Evolutionary conservation across 1,139 yeast species (phyloP).

Genomic region (Nakaseomyces delphensis): DNA sequence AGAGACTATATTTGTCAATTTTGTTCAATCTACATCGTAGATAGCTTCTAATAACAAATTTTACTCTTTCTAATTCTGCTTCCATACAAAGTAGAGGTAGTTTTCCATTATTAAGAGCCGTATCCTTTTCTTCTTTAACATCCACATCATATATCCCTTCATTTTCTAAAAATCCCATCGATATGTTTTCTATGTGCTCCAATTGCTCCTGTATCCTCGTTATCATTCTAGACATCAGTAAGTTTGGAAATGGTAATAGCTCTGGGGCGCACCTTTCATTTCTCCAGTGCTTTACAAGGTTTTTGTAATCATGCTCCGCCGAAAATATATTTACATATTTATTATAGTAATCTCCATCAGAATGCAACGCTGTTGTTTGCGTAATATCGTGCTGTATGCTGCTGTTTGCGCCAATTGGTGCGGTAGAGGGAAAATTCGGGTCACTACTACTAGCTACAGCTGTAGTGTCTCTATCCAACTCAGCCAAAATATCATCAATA

Average conservation of each 20-base stretch:
- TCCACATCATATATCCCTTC: slow-evolving; percentile 4
- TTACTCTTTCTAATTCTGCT: slow-evolving; percentile 81
- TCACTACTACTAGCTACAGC: slow-evolving; percentile 21
- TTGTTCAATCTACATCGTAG: slow-evolving; percentile 67
- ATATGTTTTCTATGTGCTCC: slow-evolving; percentile 56
- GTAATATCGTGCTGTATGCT: slow-evolving; percentile 11
- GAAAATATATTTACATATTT: slow-evolving; percentile 6
- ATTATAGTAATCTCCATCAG: slow-evolving; percentile 7
- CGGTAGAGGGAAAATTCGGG: slow-evolving; percentile 9
- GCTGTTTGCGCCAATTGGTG: slow-evolving; percentile 1
- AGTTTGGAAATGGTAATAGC: slow-evolving; percentile 59
- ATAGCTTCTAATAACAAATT: slow-evolving; percentile 69
- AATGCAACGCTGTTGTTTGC: slow-evolving; percentile 14
- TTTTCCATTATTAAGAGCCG: slow-evolving; percentile 47
- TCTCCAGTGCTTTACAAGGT: slow-evolving; percentile 62
- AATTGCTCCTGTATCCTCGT: slow-evolving; percentile 57
- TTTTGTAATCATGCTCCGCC: slow-evolving; percentile 33
- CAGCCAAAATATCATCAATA: slow-evolving; percentile 60
- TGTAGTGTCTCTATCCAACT: slow-evolving; percentile 42
- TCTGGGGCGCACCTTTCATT: slow-evolving; percentile 84
- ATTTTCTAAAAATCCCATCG: slow-evolving; percentile 39
- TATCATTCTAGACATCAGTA: slow-evolving; percentile 49
- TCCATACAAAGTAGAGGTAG: slow-evolving; percentile 76
- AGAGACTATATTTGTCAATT: slow-evolving; percentile 60
- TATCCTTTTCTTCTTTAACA: slow-evolving; percentile 10